Conservation (phyloP, 306 rosid species). For the Lupinus albus region DNA sequence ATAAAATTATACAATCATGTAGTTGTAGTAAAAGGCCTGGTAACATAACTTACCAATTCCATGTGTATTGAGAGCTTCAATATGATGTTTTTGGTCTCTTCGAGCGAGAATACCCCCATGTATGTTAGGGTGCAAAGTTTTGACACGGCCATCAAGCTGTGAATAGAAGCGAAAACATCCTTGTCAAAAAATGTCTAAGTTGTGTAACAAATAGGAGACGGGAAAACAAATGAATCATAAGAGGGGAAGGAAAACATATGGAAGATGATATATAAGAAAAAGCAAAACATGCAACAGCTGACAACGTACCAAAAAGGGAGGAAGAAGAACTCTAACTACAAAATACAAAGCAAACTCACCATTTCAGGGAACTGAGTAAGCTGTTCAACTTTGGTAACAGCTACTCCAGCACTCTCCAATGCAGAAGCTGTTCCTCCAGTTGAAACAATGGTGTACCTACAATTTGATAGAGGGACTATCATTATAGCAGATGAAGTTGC, state of each 20-base stretch:
- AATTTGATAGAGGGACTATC: constrained; percentile 21
- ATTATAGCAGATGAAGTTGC: constrained; percentile 22
- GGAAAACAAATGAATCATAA: constrained; percentile 2
- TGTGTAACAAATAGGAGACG: neutral
- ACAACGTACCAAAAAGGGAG: too few species aligned
- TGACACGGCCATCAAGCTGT: constrained; percentile 96
- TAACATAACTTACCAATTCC: constrained; percentile 71
- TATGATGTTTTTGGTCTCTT: constrained; percentile 87
- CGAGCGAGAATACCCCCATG: constrained; percentile 97
- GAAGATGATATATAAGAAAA: neutral
- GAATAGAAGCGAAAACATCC: constrained; percentile 36
- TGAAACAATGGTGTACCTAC: constrained; percentile 83
- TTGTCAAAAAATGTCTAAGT: constrained; percentile 10
- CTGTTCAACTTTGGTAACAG: constrained; percentile 86
- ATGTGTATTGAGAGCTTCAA: constrained; percentile 75
- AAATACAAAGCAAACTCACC: constrained; percentile 50
- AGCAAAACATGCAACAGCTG: too few species aligned
- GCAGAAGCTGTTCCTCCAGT: constrained; percentile 95
- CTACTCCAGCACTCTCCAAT: constrained; percentile 76
- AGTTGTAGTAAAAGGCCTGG: neutral
- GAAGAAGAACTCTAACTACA: constrained; percentile 1
- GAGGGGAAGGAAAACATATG: neutral
- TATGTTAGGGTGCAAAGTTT: constrained; percentile 86
- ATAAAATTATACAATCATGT: neutral
- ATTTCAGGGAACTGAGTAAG: constrained; percentile 89